Evolutionary conservation across 2,329 filamentous ascomycete species (phyloP).

Genomic region (Exserohilum rostratum): DNA sequence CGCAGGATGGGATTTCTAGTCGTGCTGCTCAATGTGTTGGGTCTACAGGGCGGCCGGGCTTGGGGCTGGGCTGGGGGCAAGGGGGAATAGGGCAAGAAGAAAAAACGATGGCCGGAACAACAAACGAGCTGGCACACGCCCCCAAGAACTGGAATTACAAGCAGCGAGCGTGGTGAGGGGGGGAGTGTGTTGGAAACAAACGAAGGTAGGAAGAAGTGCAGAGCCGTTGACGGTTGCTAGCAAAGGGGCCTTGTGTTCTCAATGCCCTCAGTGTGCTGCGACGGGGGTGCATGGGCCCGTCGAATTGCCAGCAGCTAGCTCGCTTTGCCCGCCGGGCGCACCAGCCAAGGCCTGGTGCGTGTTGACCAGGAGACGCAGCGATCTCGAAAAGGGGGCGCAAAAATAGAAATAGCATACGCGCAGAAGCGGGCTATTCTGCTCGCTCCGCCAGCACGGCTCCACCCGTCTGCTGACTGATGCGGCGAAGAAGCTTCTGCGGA

Average conservation of each 20-base stretch:
- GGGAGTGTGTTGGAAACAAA: conserved; percentile 20
- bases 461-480: conserved; percentile 20
- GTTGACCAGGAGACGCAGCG: conserved; percentile 23
- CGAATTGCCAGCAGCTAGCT: conserved; percentile 8
- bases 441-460: conserved; percentile 16
- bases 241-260: conserved; percentile 24
- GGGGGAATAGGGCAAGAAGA: conserved; percentile 18
- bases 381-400: conserved; percentile 27
- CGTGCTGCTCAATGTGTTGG: conserved; percentile 8
- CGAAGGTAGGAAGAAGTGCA: conserved; percentile 33
- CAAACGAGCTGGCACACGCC: background rate
- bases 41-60: background rate
- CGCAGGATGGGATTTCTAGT: conserved; percentile 14
- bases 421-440: conserved; percentile 19
- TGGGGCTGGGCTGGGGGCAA: conserved; percentile 30
- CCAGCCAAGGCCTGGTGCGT: conserved; percentile 19
- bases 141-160: conserved; percentile 25
- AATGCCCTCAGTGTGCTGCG: conserved; percentile 17
- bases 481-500: conserved; percentile 1
- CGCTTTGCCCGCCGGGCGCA: conserved; percentile 19
- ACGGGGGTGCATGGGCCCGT: conserved; percentile 10
- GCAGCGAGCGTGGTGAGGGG: conserved; percentile 40
- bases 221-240: conserved; percentile 25
- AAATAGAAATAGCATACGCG: conserved; percentile 30
- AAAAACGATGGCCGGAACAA: conserved; percentile 21